Base-by-base conservation (phyloP, 73 alveolate species). In the Symbiodinium natans region DNA sequence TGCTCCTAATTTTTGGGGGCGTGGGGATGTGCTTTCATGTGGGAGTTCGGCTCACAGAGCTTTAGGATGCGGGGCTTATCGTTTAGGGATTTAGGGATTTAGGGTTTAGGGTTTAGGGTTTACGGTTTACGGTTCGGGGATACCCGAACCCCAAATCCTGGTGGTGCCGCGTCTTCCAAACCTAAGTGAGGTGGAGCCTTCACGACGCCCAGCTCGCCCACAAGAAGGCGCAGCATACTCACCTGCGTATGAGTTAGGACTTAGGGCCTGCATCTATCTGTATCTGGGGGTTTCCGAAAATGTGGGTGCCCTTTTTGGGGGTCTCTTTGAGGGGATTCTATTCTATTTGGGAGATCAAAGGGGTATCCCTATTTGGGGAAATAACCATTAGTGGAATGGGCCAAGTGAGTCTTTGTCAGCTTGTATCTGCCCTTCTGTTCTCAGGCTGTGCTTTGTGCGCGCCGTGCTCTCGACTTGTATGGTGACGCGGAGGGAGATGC, bases 391-490 rank as follows among this genome's bases (percentile, higher is more conserved):
- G 75, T 56, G 75, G 75, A 56, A 56, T n/a, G n/a, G n/a, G n/a
- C n/a, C n/a, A n/a, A n/a, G n/a, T n/a, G n/a, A n/a, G n/a, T n/a
- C n/a, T n/a, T n/a, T n/a, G n/a, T n/a, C n/a, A n/a, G n/a, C n/a
- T n/a, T n/a, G n/a, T n/a, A n/a, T 33, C 83, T 29, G 68, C 19
- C 63, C 63, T 10, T 33, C 90, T 17, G 41, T 25, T 9, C 19
- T 48, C 41, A 88, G 95, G 95, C 95, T 38, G 95, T 88, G 95
- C 95, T 88, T 85, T 59, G 86, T 39, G 95, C 95, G 40, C 95
- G 95, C 19, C 68, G 71, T 7, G 95, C 95, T 38, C 43, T 59
- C 40, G 95, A 88, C 34, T 6, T 59, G 23, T 63, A 34, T 29
- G 82, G 82, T 34, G 82, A 63, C 31, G 25, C 82, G 36, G 82